Evolutionary conservation across 768 basidiomycete species (phyloP).

Genomic region (Russula earlei): DNA sequence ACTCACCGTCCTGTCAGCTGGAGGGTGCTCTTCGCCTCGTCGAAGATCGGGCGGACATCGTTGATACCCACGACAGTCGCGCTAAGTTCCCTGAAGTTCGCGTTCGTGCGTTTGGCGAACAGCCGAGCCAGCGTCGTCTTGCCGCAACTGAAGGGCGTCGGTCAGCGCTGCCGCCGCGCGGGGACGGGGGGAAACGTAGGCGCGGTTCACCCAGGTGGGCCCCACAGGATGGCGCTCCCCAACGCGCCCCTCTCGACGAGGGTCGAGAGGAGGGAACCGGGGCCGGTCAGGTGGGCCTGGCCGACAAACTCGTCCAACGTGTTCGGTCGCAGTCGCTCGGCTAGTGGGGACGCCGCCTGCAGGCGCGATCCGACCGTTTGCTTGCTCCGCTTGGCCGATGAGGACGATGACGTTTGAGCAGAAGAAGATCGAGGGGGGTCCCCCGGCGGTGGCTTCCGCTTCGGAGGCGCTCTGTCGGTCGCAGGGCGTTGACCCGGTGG

Average conservation of each 20-base stretch:
- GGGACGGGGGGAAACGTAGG: background rate
- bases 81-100: constrained; percentile 66
- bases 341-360: constrained; percentile 45
- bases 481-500: background rate
- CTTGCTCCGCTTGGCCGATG: constrained; percentile 4
- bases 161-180: constrained; percentile 2
- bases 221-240: constrained; percentile 66
- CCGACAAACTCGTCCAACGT: constrained; percentile 64
- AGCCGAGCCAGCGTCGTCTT: constrained; percentile 73
- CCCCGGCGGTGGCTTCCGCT: background rate
- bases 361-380: constrained; percentile 4
- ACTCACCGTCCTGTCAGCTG: constrained; percentile 54
- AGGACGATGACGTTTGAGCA: background rate
- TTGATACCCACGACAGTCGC: constrained; percentile 64
- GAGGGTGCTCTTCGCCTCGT: constrained; percentile 63
- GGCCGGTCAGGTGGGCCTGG: constrained; percentile 52
- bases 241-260: constrained; percentile 39
- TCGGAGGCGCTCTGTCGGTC: background rate
- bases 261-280: constrained; percentile 47
- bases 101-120: constrained; percentile 50
- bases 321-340: constrained; percentile 64
- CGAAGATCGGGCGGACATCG: constrained; percentile 63
- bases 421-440: background rate
- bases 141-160: constrained; percentile 38
- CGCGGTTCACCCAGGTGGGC: constrained; percentile 53